Evolutionary conservation across 306 rosid genomes (phyloP), one percentile per base, ranked within the genome.

Genomic region (Psophocarpus tetragonolobus): DNA sequence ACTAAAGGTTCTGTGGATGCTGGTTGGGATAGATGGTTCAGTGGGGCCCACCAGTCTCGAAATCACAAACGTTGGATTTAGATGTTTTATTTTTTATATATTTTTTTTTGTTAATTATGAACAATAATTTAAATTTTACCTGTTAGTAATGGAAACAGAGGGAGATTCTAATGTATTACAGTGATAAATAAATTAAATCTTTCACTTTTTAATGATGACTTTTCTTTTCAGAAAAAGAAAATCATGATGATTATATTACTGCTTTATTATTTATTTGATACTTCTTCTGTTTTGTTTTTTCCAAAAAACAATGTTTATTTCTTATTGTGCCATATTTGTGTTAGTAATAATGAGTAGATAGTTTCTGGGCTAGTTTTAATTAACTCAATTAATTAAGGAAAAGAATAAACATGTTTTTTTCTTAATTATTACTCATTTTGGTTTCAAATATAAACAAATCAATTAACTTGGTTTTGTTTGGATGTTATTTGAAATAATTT

Each of bases 11-110:
- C 97, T 5, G 42, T 41, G 7, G 90, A 87, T 38, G 88, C 18
- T 1, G 74, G 78, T 33, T 94, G 98, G 97, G 98, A 94, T 81
- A 76, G 91, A 70, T 94, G 98, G 98, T 94, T 94, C 78, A 63
- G 94, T 77, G 92, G 96, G 39, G 82, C 87, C 61, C 91, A 90
- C 76, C 79, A 80, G 81, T 54, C 88, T 13, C 74, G 87, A 64
- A 86, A 62, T 66, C 91, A 90, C 71, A 91, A 86, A 73, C 96
- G 96, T 12, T 88, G 97, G 98, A 88, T 91, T 84, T 91, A 82
- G 61, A 66, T 14, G 21, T 27, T 67, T 30, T 13, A 9, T 45
- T 73, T 61, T 69, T 8, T 23, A 44, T 77, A 17, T 50, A 18
- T 23, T 3, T 64, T 65, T 71, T 33, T 0, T 5, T 30, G 7